phyloP scores from a whole-genome alignment of 805 yeast genomes.

The Starmerella etchellsii region DNA sequence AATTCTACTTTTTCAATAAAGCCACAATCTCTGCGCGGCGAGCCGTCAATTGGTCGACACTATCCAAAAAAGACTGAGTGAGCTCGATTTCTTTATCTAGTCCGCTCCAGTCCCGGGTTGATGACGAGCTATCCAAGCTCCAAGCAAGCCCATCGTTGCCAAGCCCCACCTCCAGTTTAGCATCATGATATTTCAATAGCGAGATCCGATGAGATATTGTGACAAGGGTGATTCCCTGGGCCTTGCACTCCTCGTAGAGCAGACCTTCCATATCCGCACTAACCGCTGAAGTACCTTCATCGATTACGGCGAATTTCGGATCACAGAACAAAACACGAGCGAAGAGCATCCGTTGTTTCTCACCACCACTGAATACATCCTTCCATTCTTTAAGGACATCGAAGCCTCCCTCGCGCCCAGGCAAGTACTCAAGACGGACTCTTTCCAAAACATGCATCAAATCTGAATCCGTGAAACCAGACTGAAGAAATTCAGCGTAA shows the following conservation, averaged over 20 bases:
- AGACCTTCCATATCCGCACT: constrained; percentile 81
- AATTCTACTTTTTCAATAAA: neutral
- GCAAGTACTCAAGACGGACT: constrained; percentile 69
- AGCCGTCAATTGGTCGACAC: constrained; percentile 44
- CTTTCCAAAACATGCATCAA: constrained; percentile 54
- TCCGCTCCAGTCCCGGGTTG: constrained; percentile 51
- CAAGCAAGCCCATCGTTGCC: constrained; percentile 36
- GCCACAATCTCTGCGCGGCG: constrained; percentile 48
- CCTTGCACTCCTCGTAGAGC: constrained; percentile 61
- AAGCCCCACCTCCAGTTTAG: constrained; percentile 53
- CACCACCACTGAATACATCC: constrained; percentile 93
- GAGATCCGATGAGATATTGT: constrained; percentile 77
- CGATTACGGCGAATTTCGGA: constrained; percentile 72
- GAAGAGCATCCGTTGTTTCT: constrained; percentile 77
- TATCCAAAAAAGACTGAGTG: constrained; percentile 45
- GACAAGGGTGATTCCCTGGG: constrained; percentile 58
- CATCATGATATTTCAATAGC: constrained; percentile 72
- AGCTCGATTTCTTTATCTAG: constrained; percentile 65
- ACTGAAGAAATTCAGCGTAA: constrained; percentile 59
- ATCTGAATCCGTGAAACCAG: constrained; percentile 58
- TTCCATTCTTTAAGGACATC: constrained; percentile 56
- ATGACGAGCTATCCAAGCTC: constrained; percentile 51
- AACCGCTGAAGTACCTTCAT: constrained; percentile 91
- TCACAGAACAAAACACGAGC: constrained; percentile 71
- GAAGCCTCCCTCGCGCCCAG: constrained; percentile 49